Base-by-base conservation (phyloP, 2,329 filamentous ascomycete species). In the Monosporascus sp. region DNA sequence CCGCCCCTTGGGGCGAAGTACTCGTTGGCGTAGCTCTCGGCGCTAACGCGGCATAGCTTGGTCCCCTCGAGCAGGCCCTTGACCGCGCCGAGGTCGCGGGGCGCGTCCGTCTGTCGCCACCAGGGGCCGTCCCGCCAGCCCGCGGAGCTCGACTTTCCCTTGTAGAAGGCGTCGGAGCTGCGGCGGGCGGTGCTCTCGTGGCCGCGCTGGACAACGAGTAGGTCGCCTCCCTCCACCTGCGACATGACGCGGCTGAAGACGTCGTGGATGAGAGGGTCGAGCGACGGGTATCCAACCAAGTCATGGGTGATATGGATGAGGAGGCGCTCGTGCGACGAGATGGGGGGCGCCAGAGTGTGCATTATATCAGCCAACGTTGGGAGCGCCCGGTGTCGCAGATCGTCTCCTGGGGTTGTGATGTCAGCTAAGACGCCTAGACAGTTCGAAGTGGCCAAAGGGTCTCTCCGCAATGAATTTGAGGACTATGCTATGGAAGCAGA, bases 301-400 rank as follows among this genome's bases (percentile, higher is more conserved):
- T 97, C 94, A 75, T 99, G 94, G 8, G 93, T 96, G 58, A 94
- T 95, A 75, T 99, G 94, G 64, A 99, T 97, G 64, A 95, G 88
- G 7, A 99, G 87, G 48, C 93, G 89, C 74, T 99, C 94, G 73
- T 99, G 94, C 8, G 93, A 94, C 51, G 91, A 92, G 66, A 99
- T 99, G 11, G 94, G 94, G 46, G 94, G 94, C 0, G 94, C 94
- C 59, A 99, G 85, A 25, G 92, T 97, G 70, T 97, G 90, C 57
- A 99, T 83, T 64, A 99, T 88, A 66, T 91, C 90, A 68, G 92
- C 93, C 68, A 99, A 96, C 46, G 94, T 97, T 31, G 94, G 94
- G 34, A 99, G 78, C 53, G 94, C 94, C 62, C 90, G 88, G 62
- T 87, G 86, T 62, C 86, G 85, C 57, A 96, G 78, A 67, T 96